phyloP scores from a whole-genome alignment of 1,139 yeast genomes.

The Fermentozyma sake region DNA sequence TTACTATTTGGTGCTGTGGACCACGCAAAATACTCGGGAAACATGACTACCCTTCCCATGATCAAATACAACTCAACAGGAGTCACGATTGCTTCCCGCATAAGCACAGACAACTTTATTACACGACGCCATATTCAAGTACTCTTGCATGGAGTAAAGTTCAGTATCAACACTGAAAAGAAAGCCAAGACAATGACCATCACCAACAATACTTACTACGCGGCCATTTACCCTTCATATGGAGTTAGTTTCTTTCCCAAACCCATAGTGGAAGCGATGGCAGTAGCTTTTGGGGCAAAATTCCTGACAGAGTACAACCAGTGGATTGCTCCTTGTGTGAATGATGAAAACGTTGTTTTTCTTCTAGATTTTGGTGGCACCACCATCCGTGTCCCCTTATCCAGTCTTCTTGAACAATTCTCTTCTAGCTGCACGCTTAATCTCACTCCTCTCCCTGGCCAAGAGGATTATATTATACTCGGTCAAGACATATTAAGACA shows the following conservation, averaged over 20 bases:
- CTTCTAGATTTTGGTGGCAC: constrained; percentile 51
- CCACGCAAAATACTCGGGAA: constrained; percentile 44
- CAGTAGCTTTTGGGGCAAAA: constrained; percentile 23
- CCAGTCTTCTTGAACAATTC: constrained; percentile 22
- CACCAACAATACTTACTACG: constrained; percentile 9
- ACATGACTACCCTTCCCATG: constrained; percentile 29
- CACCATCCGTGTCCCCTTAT: constrained; percentile 41
- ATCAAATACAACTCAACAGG: too few relatives aligned
- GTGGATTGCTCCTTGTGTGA: constrained; percentile 24
- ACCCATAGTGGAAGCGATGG: constrained; percentile 22
- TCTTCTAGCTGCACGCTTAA: constrained; percentile 17
- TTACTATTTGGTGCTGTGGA: constrained; percentile 59
- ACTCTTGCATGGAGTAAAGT: constrained; percentile 23
- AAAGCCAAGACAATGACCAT: constrained; percentile 4
- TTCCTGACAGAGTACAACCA: constrained; percentile 26
- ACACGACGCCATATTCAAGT: too few relatives aligned
- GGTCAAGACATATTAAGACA: constrained; percentile 75
- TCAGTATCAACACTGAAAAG: constrained; percentile 11
- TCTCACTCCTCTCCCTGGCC: constrained; percentile 26
- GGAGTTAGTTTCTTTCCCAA: constrained; percentile 34
- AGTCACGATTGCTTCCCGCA: too few relatives aligned
- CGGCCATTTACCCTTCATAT: constrained; percentile 18
- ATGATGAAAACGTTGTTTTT: constrained; percentile 15
- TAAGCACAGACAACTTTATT: too few relatives aligned
- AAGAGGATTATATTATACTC: constrained; percentile 25